Evolutionary conservation across 2,329 filamentous ascomycete species (phyloP).

Genomic region (Pleoardoris graminearum): DNA sequence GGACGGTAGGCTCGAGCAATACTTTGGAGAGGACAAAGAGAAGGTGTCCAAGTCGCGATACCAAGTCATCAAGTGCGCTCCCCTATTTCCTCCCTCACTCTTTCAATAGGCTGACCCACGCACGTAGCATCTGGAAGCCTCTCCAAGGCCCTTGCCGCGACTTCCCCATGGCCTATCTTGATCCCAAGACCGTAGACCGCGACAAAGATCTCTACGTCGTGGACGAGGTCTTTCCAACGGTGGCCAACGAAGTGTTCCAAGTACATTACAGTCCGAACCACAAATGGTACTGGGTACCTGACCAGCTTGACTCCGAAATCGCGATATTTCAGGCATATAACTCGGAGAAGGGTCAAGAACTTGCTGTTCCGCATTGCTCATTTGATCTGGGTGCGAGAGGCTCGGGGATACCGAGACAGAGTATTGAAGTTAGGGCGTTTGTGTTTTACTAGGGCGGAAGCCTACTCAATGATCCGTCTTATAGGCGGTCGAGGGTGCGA

Average conservation of each 20-base stretch:
- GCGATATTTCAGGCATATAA: conserved; percentile 12
- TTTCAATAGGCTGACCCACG: neutral
- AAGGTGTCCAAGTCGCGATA: conserved; percentile 6
- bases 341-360: conserved; percentile 8
- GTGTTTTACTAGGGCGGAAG: conserved; percentile 48
- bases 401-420: conserved; percentile 51
- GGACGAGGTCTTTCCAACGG: conserved; percentile 16
- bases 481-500: neutral
- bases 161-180: conserved; percentile 16
- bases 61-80: conserved; percentile 16
- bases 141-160: conserved; percentile 12
- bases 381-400: conserved; percentile 13
- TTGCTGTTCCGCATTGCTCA: conserved; percentile 15
- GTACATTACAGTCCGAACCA: conserved; percentile 13
- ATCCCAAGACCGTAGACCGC: conserved; percentile 4
- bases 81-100: too few species aligned
- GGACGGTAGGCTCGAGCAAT: conserved; percentile 10
- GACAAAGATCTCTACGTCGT: conserved; percentile 11
- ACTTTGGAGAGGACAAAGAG: conserved; percentile 11
- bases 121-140: conserved; percentile 15
- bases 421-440: conserved; percentile 60
- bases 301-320: conserved; percentile 14
- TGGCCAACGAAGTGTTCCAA: conserved; percentile 16
- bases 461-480: too few species aligned
- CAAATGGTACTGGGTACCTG: conserved; percentile 15